Evolutionary conservation across 306 rosid species (phyloP), one percentile per base, ranked within the genome.

Genomic region (Castanopsis chinensis): DNA sequence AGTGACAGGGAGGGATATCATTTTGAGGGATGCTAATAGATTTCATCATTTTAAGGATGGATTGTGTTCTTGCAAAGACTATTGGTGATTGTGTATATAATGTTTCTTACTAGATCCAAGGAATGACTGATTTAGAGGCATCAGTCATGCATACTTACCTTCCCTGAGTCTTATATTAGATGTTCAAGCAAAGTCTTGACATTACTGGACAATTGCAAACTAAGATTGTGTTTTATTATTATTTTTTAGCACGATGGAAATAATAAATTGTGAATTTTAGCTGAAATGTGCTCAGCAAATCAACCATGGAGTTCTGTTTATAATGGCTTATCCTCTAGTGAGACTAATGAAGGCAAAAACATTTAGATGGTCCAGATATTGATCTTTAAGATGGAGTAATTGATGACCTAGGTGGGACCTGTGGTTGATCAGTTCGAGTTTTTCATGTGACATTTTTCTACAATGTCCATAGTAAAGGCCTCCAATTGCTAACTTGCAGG

Each of bases 31-130:
- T 80, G 90, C 92, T 69, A 88, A 91, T 80, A 83, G 92, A 79
- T 89, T 91, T 86, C 97, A 89, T 78, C 92, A 89, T 87, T 91
- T 91, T 60, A 91, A 85, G 85, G 90, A 86, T 76, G 97, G 91
- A 32, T 35, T 68, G 77, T 89, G 93, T 85, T 89, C 93, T 82
- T 91, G 93, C 80, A 79, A 75, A 83, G 97, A 91, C 84, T 91
- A 80, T 81, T 92, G 97, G 97, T 88, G 81, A 84, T 76, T 80
- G 43, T 63, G 63, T 17, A 60, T 61, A 56, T 27, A 68, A 20
- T 59, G 52, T 71, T 45, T 58, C 53, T 49, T 49, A 49, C 65
- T 45, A 21, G 58, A 69, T 73, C 59, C 52, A 72, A 28, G 73
- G 51, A 2, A 9, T 14, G n/a, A 14, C 35, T 11, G 13, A 23